Evolutionary conservation across 2,329 filamentous ascomycete species (phyloP).

Genomic region (Trichoderma sp.): DNA sequence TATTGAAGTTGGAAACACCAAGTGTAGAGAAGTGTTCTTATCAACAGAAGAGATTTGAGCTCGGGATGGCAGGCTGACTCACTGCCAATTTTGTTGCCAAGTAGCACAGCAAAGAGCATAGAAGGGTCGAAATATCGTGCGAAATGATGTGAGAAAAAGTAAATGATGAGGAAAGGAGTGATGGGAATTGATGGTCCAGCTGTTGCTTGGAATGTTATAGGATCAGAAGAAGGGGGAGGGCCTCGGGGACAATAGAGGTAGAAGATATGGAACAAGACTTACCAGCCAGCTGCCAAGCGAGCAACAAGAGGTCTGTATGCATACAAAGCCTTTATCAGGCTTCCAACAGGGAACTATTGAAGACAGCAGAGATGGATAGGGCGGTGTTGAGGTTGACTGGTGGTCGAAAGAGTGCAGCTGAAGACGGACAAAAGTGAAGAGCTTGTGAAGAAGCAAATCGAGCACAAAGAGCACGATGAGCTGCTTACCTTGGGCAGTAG

Average conservation of each 20-base stretch:
- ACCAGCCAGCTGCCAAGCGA: conserved; percentile 31
- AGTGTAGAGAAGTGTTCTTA: not conserved
- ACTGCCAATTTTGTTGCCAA: not conserved
- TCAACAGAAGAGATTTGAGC: not conserved
- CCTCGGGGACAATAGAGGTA: not conserved
- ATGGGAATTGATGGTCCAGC: not conserved
- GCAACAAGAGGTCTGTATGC: conserved; percentile 37
- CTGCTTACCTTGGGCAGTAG: not conserved
- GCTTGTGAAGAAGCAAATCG: not conserved
- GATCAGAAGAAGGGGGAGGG: not conserved
- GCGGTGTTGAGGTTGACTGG: conserved; percentile 1
- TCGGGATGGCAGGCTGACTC: not conserved
- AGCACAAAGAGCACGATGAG: conserved; percentile 1
- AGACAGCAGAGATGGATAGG: conserved; percentile 19
- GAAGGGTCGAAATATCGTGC: not conserved
- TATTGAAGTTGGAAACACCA: not conserved
- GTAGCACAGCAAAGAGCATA: not conserved
- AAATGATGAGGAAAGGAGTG: not conserved
- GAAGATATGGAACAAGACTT: conserved; percentile 24
- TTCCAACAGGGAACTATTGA: conserved; percentile 24
- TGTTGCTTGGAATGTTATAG: not conserved
- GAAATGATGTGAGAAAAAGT: not conserved
- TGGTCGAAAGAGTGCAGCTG: conserved; percentile 11
- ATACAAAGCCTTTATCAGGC: conserved; percentile 35
- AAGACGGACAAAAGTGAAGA: not conserved